Evolutionary conservation across 192 early-diverging fungal genomes (phyloP), one percentile per base, ranked within the genome.

Genomic region (Linnemannia zychae): DNA sequence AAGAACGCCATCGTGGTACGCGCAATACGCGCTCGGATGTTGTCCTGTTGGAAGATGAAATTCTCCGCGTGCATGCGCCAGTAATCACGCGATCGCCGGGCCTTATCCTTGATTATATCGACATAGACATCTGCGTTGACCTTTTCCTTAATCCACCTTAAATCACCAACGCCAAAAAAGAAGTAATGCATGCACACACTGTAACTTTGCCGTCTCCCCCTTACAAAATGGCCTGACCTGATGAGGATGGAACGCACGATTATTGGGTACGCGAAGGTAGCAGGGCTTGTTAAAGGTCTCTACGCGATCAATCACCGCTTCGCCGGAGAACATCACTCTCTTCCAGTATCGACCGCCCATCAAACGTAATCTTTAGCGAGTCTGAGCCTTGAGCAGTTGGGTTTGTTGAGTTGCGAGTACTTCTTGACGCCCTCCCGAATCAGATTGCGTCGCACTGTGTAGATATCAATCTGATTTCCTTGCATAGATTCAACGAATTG

Each of bases 11-110:
- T 71, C 16, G 71, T 38, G 1, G 31, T 46, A 22, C 22, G 4
- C 28, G 76, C 69, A 28, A 50, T 71, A 47, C 46, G 75, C 15
- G 71, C 53, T 24, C 17, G 20, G 68, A 38, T 50, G 63, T 78
- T 78, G 71, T 79, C 70, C 57, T 79, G 77, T 46, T 79, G 70
- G 33, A 79, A 73, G 2, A 79, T 72, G 46, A 72, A 79, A 49
- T n/a, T 66, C 11, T 24, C 70, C 52, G n/a, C 9, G 40, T 72
- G 60, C 57, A 79, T 47, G 31, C 22, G 34, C 24, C 18, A 66
- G 28, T 31, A 79, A 48, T 73, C 46, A 17, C 53, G 31, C 17
- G 60, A 66, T 16, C 6, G 24, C 9, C 31, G 46, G 5, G 72
- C 44, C 66, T 72, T 50, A 5, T 72, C 47, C 22, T 79, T 24